Percentiles rank a stretch among this genome's conserved stretches.
phyloP scores from a whole-genome alignment of 768 basidiomycete genomes.

The Hygrocybe punicea region DNA sequence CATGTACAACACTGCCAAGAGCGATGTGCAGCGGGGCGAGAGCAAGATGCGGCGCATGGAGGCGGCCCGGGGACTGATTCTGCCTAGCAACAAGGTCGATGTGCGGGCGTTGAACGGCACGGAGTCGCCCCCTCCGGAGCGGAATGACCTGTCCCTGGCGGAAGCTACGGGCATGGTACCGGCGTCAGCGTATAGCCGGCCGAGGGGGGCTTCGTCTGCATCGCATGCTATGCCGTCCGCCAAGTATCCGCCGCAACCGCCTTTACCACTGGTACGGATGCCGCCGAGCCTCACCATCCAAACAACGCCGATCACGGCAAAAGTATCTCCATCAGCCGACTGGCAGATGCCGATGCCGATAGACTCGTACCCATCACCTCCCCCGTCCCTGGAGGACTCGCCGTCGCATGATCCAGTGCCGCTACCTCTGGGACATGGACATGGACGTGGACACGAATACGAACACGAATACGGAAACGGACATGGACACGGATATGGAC shows the following conservation, averaged over 20 bases:
- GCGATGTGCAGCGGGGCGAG: conserved; percentile 91
- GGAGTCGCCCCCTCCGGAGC: conserved; percentile 33
- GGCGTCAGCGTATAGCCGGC: conserved; percentile 35
- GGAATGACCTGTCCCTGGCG: conserved; percentile 22
- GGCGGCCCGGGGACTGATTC: conserved; percentile 60
- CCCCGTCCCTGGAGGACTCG: conserved; percentile 46
- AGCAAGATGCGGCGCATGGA: conserved; percentile 78
- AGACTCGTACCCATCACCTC: conserved; percentile 46
- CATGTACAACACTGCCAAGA: conserved; percentile 94
- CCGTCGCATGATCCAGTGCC: conserved; percentile 24
- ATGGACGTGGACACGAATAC: neutral
- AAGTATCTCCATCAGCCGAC: neutral
- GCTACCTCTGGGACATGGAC: conserved; percentile 6
- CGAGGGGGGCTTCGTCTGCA: conserved; percentile 34
- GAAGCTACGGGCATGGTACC: conserved; percentile 37
- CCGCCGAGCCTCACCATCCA: conserved; percentile 14
- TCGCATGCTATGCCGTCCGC: conserved; percentile 8
- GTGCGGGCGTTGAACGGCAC: conserved; percentile 46
- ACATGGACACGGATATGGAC: neutral
- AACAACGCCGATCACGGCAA: conserved; percentile 11
- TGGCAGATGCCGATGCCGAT: conserved; percentile 12
- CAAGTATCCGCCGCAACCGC: neutral
- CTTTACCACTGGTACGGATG: neutral
- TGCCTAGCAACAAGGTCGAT: conserved; percentile 68
- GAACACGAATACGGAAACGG: neutral